Base-by-base conservation (phyloP, 2,329 filamentous ascomycete genomes). In the Penicillium brasilianum region DNA sequence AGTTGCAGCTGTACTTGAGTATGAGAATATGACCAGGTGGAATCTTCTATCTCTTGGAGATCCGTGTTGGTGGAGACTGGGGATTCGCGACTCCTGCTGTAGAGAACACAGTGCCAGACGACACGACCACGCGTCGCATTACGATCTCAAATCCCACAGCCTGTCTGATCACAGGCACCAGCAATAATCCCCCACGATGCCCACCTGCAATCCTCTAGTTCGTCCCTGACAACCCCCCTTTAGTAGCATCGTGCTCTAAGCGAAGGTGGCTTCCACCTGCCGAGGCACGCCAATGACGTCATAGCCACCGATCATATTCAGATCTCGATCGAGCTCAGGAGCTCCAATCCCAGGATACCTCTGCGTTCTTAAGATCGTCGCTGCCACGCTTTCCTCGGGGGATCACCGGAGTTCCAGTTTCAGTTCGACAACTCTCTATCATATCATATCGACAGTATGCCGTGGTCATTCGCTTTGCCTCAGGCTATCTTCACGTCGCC, bases 391-490 rank as follows among this genome's bases (percentile, higher is more conserved):
- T 49, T 46, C 6, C 13, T 28, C 28, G 8, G 28, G 5, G 6
- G 8, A 2, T 28, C 34, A 34, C 32, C 25, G 10, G 8, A 34
- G 32, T 4, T n/a, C 20, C 13, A 14, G 10, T 22, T 10, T 37
- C 20, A 3, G 2, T 37, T 16, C 50, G 10, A 39, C 32, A 16
- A 11, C n/a, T 25, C 10, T 14, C 11, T 14, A 11, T 18, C 22
- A 28, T 14, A 11, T 18, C 22, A 28, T 10, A 18, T 41, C 34
- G 16, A 14, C 18, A 67, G 34, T n/a, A 72, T 74, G 71, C 64
- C 72, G 30, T 74, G 71, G 70, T 74, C 71, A 16, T 64, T 72
- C 8, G 66, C 66, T 10, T 68, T 76, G 28, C 74, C 72, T 2
- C 69, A 72, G 56, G 63, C 65, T 11, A 57, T 75, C 32, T 72